Percentiles rank a stretch among this genome's conserved stretches.
Evolutionary conservation across 495 filamentous ascomycete genomes (phyloP).

Genomic region (Corynascus novoguineensis): DNA sequence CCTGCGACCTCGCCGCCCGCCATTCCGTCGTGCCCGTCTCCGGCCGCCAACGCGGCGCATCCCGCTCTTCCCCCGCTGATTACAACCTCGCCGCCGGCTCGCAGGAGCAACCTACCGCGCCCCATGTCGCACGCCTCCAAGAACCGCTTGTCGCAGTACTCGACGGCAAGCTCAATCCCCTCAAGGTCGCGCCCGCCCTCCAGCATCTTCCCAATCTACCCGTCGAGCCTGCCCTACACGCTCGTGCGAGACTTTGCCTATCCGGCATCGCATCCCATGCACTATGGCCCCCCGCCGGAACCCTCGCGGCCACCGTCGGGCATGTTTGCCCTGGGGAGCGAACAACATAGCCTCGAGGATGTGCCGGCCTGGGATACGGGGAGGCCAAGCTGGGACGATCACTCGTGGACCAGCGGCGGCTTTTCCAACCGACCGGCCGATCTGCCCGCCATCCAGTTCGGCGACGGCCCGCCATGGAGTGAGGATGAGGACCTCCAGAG

Average conservation of each 20-base stretch:
- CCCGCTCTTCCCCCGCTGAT: slow-evolving; percentile 59
- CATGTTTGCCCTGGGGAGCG: slow-evolving; percentile 79
- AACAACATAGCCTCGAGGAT: slow-evolving; percentile 73
- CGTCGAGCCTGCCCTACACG: slow-evolving; percentile 82
- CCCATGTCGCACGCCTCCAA: slow-evolving; percentile 65
- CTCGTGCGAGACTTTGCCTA: slow-evolving; percentile 96
- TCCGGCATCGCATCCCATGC: slow-evolving; percentile 69
- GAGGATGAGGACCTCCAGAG: slow-evolving; percentile 95
- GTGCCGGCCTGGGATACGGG: slow-evolving; percentile 61
- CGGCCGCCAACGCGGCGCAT: slow-evolving; percentile 49
- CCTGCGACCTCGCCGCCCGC: slow-evolving; percentile 47
- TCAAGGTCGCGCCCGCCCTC: slow-evolving; percentile 71
- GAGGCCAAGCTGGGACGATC: slow-evolving; percentile 48
- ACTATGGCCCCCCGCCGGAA: slow-evolving; percentile 87
- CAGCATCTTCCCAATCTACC: slow-evolving; percentile 73
- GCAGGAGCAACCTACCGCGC: slow-evolving; percentile 55
- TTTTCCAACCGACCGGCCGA: slow-evolving; percentile 50
- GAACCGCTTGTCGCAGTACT: slow-evolving; percentile 62
- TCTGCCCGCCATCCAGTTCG: slow-evolving; percentile 78
- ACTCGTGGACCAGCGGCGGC: slow-evolving; percentile 39
- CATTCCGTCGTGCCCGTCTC: slow-evolving; percentile 46
- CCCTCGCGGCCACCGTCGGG: slow-evolving; percentile 61
- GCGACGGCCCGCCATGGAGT: slow-evolving; percentile 91
- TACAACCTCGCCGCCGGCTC: slow-evolving; percentile 52
- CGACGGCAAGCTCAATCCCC: slow-evolving; percentile 62